Evolutionary conservation across 2,329 filamentous ascomycete genomes (phyloP), one percentile per base, ranked within the genome.

Genomic region (Trichoderma semiorbis): DNA sequence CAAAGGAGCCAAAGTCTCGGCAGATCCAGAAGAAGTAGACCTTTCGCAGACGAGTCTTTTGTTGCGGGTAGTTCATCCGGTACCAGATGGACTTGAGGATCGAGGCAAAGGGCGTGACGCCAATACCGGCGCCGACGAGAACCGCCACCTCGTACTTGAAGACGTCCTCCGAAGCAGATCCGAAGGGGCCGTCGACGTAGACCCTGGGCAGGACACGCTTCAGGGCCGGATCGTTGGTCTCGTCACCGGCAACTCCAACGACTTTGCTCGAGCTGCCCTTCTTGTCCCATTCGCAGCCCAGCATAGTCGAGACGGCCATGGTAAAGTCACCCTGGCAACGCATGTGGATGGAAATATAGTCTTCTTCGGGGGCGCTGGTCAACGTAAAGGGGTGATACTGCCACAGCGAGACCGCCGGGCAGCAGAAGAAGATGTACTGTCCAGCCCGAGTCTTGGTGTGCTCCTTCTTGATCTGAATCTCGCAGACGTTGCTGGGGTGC

Each of bases 1-100:
- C 93, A 77, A 96, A 95, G 0, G 92, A 94, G 39, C 91, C 93
- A 78, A 95, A 95, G 81, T 96, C 93, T 81, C 93, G 88, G 85
- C 93, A 95, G 74, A 96, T 91, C 93, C 93, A 96, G 87, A 96
- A 94, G 85, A 96, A 96, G 85, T 96, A 97, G 28, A 97, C 93
- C 81, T 96, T 97, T 78, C 91, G 88, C 57, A 97, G 86, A 5
- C 92, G 87, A 3, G 92, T 95, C 83, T 92, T 92, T 81, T 91
- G 89, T 80, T 93, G 91, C 3, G 92, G 92, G 82, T 93, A 95
- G 86, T 94, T 95, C 91, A 95, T 94, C 64, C 93, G 90, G 85
- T 96, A 97, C 93, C 93, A 97, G 82, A 97, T 95, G 68, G 92
- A 94, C 85, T 97, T 97, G 78, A 95, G 87, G 76, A 95, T 95